Evolutionary conservation across 169 alveolate genomes (phyloP), one percentile per base, ranked within the genome.

Genomic region (Plasmodium gonderi): DNA sequence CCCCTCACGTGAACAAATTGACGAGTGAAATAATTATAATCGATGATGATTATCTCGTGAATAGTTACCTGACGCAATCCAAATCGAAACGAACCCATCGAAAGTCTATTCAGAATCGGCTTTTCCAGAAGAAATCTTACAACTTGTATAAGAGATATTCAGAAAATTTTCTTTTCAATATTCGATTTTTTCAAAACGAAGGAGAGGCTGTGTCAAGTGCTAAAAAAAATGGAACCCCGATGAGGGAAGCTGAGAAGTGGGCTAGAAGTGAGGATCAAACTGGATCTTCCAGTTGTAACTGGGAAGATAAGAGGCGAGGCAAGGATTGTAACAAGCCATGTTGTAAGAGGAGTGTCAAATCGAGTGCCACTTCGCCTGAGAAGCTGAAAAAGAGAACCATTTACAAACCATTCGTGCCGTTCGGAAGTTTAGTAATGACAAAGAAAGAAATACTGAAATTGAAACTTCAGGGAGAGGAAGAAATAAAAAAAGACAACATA

Each of bases 351-450:
- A 9, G 14, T 20, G 6, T 7, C 47, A 23, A 12, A 2, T 38
- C 11, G 29, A 3, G 7, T 8, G n/a, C n/a, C n/a, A n/a, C n/a
- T n/a, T n/a, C n/a, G 51, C 14, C 51, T 4, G 51, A 9, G 14
- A 9, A 9, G 9, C 29, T 33, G n/a, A 72, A 26, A 6, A 75
- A 45, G 3, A 60, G 29, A 6, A 54, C 45, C 67, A 65, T 87
- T 5, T 87, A 87, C 40, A 87, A 87, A 23, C 93, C 93, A n/a
- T 87, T 87, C 40, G 79, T 87, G 23, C 72, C 93, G 6, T 87
- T 87, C 68, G 93, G 93, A 11, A 87, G 89, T 20, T 31, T 87
- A 3, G 69, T 87, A 11, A 87, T 87, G 93, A 87, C 93, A 4
- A 87, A 87, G 79, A 60, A 26, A 29, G 93, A 87, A 31, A 54